These are phyloP conservation scores for Spinacia oleracea DNA, from an alignment of 179 eudicot species.

Conservation along the genomic window DNA sequence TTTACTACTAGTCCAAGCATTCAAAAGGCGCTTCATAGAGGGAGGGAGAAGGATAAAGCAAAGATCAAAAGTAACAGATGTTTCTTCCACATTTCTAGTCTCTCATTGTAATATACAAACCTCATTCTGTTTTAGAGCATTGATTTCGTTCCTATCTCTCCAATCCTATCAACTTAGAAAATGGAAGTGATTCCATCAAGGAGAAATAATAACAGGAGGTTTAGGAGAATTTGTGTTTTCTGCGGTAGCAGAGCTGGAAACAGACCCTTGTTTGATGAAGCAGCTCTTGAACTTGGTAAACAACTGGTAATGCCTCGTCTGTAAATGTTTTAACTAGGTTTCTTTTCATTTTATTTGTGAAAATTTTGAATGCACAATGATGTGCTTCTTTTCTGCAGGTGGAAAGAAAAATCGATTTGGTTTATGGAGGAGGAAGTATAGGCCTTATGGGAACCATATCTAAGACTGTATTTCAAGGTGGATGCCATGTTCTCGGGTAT, in stretches of 20 bases:
- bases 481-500: slow-evolving; percentile 80
- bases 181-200: background rate
- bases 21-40: background rate
- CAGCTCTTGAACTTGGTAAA: slow-evolving; percentile 62
- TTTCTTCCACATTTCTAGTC: background rate
- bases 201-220: slow-evolving; percentile 24
- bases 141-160: background rate
- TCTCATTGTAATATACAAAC: background rate
- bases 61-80: background rate
- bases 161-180: background rate
- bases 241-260: slow-evolving; percentile 71
- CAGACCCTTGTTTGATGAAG: slow-evolving; percentile 26
- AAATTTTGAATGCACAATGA: background rate
- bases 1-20: background rate
- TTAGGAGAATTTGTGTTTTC: slow-evolving; percentile 61
- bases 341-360: background rate
- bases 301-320: slow-evolving; percentile 42
- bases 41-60: background rate
- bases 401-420: slow-evolving; percentile 56
- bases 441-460: slow-evolving; percentile 85
- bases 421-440: slow-evolving; percentile 83
- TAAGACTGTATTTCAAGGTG: slow-evolving; percentile 64
- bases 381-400: slow-evolving; percentile 36
- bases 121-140: background rate
- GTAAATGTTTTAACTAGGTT: background rate